Conservation (phyloP, 2,329 filamentous ascomycete genomes). For the Daldinia eschscholtzii region DNA sequence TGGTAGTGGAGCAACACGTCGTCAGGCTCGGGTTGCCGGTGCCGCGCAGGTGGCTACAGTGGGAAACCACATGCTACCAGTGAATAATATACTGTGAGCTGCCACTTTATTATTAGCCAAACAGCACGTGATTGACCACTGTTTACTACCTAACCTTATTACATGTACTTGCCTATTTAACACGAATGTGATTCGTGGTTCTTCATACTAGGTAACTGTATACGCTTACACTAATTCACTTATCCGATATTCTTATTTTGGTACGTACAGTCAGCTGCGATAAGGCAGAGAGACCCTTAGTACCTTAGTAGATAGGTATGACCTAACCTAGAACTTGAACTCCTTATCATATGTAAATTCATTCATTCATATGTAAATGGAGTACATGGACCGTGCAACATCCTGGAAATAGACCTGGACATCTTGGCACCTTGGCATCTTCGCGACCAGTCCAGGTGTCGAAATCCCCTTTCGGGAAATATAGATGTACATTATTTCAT, state of each 20-base stretch:
- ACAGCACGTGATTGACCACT: background rate
- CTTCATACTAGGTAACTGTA: background rate
- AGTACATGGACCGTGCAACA: slow-evolving; percentile 9
- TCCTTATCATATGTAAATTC: slow-evolving; percentile 4
- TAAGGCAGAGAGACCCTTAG: background rate
- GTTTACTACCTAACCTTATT: too few relatives aligned
- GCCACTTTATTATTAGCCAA: slow-evolving; percentile 2
- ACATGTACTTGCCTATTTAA: background rate
- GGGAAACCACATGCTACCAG: slow-evolving; percentile 10
- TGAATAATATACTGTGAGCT: slow-evolving; percentile 14
- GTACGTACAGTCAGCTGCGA: background rate
- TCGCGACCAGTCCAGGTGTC: slow-evolving; percentile 29
- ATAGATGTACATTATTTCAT: slow-evolving; percentile 30
- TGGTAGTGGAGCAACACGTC: slow-evolving; percentile 41
- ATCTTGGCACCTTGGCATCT: slow-evolving; percentile 5
- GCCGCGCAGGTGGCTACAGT: slow-evolving; percentile 15
- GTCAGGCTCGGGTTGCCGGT: slow-evolving; percentile 37
- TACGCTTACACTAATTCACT: background rate
- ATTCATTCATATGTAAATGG: too few relatives aligned
- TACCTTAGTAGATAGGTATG: too few relatives aligned
- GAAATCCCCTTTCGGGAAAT: slow-evolving; percentile 34
- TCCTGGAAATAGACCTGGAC: slow-evolving; percentile 13
- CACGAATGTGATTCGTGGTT: background rate
- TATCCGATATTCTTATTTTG: background rate
- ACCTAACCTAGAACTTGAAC: background rate